Percentiles rank a stretch among this genome's conserved stretches.
Conservation (phyloP, 2,329 filamentous ascomycete species). For the Rasamsonia emersonii region DNA sequence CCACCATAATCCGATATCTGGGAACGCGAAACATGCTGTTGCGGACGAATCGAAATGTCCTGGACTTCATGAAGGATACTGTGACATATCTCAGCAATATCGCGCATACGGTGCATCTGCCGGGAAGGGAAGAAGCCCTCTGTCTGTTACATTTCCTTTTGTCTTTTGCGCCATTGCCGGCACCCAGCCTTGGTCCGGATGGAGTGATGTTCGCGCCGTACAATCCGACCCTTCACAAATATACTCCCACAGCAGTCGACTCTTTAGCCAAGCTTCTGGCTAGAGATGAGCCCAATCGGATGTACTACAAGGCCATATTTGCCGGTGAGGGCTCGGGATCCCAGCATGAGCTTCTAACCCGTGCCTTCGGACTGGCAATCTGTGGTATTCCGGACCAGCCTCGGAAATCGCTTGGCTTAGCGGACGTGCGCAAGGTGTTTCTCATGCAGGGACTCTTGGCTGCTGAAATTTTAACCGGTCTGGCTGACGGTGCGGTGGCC, state of each 20-base stretch:
- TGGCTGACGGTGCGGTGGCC: constrained; percentile 66
- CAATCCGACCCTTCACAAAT: constrained; percentile 72
- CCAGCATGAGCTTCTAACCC: constrained; percentile 72
- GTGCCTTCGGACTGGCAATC: constrained; percentile 78
- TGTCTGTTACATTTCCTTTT: constrained; percentile 83
- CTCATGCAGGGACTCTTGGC: constrained; percentile 88
- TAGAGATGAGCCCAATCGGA: constrained; percentile 84
- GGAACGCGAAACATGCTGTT: constrained; percentile 84
- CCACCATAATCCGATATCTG: constrained; percentile 72
- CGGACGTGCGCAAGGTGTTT: constrained; percentile 78
- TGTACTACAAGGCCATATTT: constrained; percentile 76
- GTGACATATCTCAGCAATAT: constrained; percentile 86
- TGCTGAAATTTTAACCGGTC: constrained; percentile 74
- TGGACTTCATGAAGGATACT: constrained; percentile 96
- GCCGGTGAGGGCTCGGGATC: constrained; percentile 58
- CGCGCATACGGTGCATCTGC: constrained; percentile 68
- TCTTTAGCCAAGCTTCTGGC: constrained; percentile 85
- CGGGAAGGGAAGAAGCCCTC: constrained; percentile 76
- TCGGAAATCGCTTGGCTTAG: constrained; percentile 54
- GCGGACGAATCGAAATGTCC: constrained; percentile 69
- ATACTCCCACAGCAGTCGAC: constrained; percentile 83
- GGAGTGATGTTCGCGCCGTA: constrained; percentile 70
- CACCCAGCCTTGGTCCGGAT: constrained; percentile 50
- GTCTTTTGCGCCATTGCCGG: constrained; percentile 75
- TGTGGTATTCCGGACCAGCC: constrained; percentile 70